Conservation (phyloP, 352 stramenopile genomes). For the Phytophthora kernoviae region DNA sequence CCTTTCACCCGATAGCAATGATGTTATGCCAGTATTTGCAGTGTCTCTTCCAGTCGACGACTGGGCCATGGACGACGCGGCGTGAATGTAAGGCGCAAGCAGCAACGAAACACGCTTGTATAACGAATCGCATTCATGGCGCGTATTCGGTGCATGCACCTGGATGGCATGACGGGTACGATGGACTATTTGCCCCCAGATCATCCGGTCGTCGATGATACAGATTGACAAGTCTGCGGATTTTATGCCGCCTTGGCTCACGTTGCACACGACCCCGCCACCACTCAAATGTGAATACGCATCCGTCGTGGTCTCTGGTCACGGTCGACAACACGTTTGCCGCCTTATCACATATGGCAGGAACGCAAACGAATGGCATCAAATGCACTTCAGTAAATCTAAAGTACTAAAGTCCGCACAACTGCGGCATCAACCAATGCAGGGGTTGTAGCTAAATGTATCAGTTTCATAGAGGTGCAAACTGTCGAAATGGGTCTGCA, state of each 20-base stretch:
- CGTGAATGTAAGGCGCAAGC: background rate
- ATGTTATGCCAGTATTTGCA: too few species aligned
- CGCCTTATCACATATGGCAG: too few species aligned
- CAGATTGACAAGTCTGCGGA: conserved; percentile 20
- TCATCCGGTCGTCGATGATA: conserved; percentile 7
- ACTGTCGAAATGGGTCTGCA: conserved; percentile 30
- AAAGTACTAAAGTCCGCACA: too few species aligned
- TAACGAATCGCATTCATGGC: conserved; percentile 21
- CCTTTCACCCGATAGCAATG: too few species aligned
- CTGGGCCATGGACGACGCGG: background rate
- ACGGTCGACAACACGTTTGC: conserved; percentile 8
- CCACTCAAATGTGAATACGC: conserved; percentile 20
- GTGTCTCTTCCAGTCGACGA: background rate
- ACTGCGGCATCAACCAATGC: too few species aligned
- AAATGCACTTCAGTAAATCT: too few species aligned
- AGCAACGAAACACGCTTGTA: background rate
- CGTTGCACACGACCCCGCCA: conserved; percentile 5
- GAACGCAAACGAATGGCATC: too few species aligned
- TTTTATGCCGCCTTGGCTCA: conserved; percentile 15
- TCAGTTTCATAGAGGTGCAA: background rate
- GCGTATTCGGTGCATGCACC: background rate
- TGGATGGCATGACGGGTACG: conserved; percentile 6
- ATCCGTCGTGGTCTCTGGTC: conserved; percentile 12
- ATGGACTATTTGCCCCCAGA: conserved; percentile 8
- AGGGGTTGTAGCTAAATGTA: too few species aligned